Base-by-base conservation (phyloP, 1,284 basidiomycete species). In the Clitocybe nebularis region DNA sequence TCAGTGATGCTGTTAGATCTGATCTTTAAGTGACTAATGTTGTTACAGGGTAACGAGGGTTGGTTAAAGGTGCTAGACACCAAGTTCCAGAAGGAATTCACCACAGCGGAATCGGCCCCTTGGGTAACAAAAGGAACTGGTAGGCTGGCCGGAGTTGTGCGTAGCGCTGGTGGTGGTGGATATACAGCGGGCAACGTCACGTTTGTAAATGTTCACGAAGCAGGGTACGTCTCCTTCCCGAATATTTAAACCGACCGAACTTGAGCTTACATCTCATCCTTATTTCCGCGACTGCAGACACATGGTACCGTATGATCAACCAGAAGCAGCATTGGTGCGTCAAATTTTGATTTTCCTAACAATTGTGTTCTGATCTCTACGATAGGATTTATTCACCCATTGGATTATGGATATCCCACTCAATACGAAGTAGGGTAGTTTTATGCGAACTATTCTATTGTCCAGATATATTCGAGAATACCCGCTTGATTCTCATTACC, bases 221-320 rank as follows among this genome's bases (percentile, higher is more conserved):
- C 83, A 14, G 83, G 83, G 77, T 79, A 38, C 49, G 75, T 61
- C 4, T 16, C 21, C 22, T 23, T 26, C 17, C 26, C 21, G 21
- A 20, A 9, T 8, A 14, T n/a, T 22, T 7, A 6, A n/a, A n/a
- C n/a, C n/a, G n/a, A n/a, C n/a, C n/a, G n/a, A n/a, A n/a, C n/a
- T n/a, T n/a, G n/a, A 21, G 8, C 23, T 21, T 25, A n/a, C n/a
- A n/a, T 20, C 29, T 35, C 17, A 34, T 14, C 14, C 16, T 54
- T 16, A 44, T 45, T 36, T 26, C 13, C n/a, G n/a, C n/a, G 13
- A 16, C 29, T 32, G 13, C 25, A 84, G 82, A 13, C 82, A 85
- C 52, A 84, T 85, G 83, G 83, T 82, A 4, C 84, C 86, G 1
- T 77, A 72, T 51, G 85, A 91, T 60, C 83, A 87, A 55, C 82